These are phyloP conservation scores for Sphaerulina vaccinii DNA, from an alignment of 2,329 filamentous ascomycete genomes.

Conservation along the genomic window DNA sequence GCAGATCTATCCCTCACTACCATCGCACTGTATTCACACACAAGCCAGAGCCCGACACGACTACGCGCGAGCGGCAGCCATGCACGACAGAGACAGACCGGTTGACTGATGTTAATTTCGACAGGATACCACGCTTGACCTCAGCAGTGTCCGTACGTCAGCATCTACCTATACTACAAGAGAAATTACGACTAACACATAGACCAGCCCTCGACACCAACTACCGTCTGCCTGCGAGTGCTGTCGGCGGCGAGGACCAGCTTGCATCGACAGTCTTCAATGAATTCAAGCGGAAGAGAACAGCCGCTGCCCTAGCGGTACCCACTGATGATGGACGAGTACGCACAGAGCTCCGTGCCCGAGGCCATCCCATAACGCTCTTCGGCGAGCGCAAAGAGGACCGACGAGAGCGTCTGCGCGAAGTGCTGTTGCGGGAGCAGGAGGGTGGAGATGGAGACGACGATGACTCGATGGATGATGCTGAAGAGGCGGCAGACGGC, in stretches of 20 bases:
- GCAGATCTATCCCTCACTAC: not conserved
- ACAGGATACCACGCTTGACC: conserved; percentile 59
- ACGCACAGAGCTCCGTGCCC: conserved; percentile 72
- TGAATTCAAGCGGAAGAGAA: conserved; percentile 87
- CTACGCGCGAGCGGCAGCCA: not conserved
- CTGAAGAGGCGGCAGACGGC: conserved; percentile 57
- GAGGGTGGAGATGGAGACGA: conserved; percentile 54
- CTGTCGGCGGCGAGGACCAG: conserved; percentile 69
- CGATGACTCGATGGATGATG: conserved; percentile 63
- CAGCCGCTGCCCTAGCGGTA: conserved; percentile 83
- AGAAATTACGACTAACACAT: not conserved
- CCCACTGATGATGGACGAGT: conserved; percentile 92
- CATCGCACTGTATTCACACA: conserved; percentile 36
- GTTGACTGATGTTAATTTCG: conserved; percentile 29
- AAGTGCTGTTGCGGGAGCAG: conserved; percentile 68
- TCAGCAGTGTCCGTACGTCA: conserved; percentile 62
- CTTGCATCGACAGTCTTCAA: conserved; percentile 81
- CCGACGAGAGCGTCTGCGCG: conserved; percentile 79
- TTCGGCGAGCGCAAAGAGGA: conserved; percentile 90
- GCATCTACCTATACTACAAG: not conserved
- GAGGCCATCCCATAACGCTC: conserved; percentile 90
- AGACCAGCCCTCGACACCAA: conserved; percentile 69
- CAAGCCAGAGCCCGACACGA: conserved; percentile 1
- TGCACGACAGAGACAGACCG: conserved; percentile 13
- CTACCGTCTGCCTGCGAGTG: conserved; percentile 71